A percentile compares a stretch with the other conserved stretches of the same genome.
phyloP scores from a whole-genome alignment of 345 rosid species.

The Murraya paniculata region DNA sequence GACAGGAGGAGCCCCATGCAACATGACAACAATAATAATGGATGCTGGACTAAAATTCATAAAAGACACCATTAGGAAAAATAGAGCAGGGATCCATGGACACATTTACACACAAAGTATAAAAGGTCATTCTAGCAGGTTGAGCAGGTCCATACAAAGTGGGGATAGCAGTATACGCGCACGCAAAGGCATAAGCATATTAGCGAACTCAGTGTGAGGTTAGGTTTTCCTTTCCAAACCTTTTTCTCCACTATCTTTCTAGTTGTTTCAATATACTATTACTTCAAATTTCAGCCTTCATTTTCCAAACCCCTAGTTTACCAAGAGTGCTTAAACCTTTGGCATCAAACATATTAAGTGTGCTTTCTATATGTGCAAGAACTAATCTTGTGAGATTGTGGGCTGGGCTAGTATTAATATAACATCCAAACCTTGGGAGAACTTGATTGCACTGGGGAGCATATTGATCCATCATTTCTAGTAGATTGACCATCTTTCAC shows the following conservation, averaged over 20 bases:
- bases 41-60: not conserved
- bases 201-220: not conserved
- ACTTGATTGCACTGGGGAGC: conserved; percentile 54
- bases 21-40: not conserved
- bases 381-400: not conserved
- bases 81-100: not conserved
- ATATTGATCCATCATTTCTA: conserved; percentile 54
- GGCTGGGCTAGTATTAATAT: not conserved
- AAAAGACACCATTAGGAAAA: not conserved
- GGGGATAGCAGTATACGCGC: not conserved
- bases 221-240: not conserved
- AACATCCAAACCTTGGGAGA: conserved; percentile 50
- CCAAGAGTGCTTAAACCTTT: not conserved
- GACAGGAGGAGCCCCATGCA: not conserved
- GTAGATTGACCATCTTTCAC: conserved; percentile 51
- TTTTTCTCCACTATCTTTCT: not conserved
- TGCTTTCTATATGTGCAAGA: not conserved
- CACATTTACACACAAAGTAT: not conserved
- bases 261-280: not conserved
- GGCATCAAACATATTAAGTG: not conserved
- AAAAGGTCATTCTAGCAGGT: not conserved
- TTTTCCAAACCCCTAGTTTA: not conserved
- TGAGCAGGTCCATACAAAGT: not conserved
- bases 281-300: not conserved
- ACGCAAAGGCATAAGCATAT: not conserved